Evolutionary conservation across 2,329 filamentous ascomycete genomes (phyloP).

Genomic region (Fusarium cicatricum): DNA sequence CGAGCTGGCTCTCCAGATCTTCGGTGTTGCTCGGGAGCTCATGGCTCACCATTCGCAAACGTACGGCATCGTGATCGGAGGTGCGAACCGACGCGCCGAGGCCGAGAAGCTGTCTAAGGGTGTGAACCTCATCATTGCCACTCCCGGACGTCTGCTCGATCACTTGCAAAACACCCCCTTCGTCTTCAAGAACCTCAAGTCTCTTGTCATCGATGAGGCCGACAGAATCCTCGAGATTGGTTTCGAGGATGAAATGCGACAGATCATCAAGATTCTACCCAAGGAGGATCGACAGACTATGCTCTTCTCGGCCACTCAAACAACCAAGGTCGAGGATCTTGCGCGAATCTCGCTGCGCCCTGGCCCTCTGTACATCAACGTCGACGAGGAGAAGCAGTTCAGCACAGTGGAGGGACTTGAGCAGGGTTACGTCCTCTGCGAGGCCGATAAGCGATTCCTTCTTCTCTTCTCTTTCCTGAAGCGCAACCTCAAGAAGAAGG

Average conservation of each 20-base stretch:
- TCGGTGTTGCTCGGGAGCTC: constrained; percentile 91
- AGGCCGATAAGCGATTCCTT: constrained; percentile 92
- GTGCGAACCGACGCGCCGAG: constrained; percentile 89
- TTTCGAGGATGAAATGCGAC: constrained; percentile 98
- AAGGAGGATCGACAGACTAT: constrained; percentile 90
- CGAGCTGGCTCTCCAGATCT: constrained; percentile 94
- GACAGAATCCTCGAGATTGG: constrained; percentile 96
- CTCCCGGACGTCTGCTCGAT: constrained; percentile 90
- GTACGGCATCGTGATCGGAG: constrained; percentile 95
- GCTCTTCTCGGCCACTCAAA: constrained; percentile 99
- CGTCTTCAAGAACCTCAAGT: constrained; percentile 89
- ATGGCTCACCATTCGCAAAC: constrained; percentile 95
- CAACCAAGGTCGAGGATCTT: constrained; percentile 97
- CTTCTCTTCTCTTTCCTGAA: constrained; percentile 95
- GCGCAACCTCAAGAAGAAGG: constrained; percentile 90
- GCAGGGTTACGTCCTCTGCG: constrained; percentile 94
- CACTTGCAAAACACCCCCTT: constrained; percentile 95
- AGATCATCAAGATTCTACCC: constrained; percentile 94
- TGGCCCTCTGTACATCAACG: constrained; percentile 95
- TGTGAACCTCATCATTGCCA: constrained; percentile 93
- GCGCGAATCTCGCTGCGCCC: constrained; percentile 91
- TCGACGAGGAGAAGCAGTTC: constrained; percentile 88
- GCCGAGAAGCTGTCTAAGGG: constrained; percentile 94
- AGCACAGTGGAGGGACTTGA: constrained; percentile 93
- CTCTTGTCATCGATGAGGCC: constrained; percentile 94